Percentiles rank a stretch among this genome's conserved stretches.
These are phyloP conservation scores for Periconia sp. DNA, from an alignment of 2,329 filamentous ascomycete species.

Conservation along the genomic window DNA sequence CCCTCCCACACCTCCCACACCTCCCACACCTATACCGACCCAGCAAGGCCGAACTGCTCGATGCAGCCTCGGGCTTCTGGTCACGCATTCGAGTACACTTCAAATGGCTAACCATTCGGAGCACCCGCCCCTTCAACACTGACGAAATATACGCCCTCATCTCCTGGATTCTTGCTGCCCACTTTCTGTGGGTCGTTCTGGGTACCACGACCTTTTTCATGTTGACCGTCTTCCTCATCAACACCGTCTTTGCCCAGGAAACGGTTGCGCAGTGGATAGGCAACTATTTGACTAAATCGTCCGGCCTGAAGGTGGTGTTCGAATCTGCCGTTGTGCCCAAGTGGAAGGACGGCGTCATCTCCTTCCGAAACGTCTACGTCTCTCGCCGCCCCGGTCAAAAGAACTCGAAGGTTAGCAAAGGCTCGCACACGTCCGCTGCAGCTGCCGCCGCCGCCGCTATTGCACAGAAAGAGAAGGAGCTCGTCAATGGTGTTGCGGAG, in stretches of 20 bases:
- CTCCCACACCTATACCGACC: constrained; percentile 77
- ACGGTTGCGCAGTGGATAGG: constrained; percentile 90
- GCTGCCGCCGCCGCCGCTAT: constrained; percentile 82
- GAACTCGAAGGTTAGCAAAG: constrained; percentile 84
- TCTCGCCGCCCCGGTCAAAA: constrained; percentile 84
- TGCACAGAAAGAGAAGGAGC: constrained; percentile 49
- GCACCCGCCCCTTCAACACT: constrained; percentile 88
- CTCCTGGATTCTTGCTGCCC: constrained; percentile 92
- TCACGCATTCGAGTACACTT: constrained; percentile 86
- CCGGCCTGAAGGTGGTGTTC: constrained; percentile 90
- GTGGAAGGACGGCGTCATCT: constrained; percentile 94
- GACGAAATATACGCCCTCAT: constrained; percentile 96
- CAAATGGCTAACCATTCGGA: constrained; percentile 97
- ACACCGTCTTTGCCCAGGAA: constrained; percentile 97
- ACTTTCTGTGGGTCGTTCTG: constrained; percentile 92
- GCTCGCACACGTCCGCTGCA: constrained; percentile 80
- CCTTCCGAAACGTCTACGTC: constrained; percentile 94
- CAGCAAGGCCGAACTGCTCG: constrained; percentile 88
- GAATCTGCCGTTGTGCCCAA: constrained; percentile 97
- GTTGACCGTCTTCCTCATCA: constrained; percentile 84
- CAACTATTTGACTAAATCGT: constrained; percentile 92
- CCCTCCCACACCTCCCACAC: constrained; percentile 27
- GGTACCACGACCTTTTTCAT: constrained; percentile 98
- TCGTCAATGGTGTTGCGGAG: constrained; percentile 43
- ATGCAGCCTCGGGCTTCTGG: constrained; percentile 91